Evolutionary conservation across 345 rosid genomes (phyloP).

Genomic region (Diplotaxis tenuifolia): DNA sequence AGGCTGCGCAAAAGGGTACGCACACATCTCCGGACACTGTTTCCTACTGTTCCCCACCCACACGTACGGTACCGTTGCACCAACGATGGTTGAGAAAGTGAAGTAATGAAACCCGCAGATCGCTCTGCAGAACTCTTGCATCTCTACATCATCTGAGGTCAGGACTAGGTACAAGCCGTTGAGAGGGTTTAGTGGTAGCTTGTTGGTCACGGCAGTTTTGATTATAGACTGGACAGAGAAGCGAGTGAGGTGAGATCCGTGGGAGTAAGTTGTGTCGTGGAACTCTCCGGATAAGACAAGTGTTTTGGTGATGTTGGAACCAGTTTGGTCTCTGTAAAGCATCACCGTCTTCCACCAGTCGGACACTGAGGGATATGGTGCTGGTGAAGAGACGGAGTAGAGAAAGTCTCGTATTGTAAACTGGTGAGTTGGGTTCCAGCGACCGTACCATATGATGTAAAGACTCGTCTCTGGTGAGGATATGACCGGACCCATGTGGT

Average conservation of each 20-base stretch:
- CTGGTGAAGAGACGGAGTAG: conserved; percentile 60
- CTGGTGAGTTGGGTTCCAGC: conserved; percentile 68
- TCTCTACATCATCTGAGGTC: conserved; percentile 80
- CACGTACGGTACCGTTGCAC: conserved; percentile 86
- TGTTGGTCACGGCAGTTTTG: conserved; percentile 66
- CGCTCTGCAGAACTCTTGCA: conserved; percentile 87
- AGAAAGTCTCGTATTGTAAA: conserved; percentile 81
- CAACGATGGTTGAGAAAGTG: conserved; percentile 88
- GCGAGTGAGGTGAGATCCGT: conserved; percentile 81
- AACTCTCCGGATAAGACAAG: conserved; percentile 68
- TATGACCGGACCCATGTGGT: conserved; percentile 94
- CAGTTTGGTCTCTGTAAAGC: conserved; percentile 83
- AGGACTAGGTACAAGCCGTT: conserved; percentile 74
- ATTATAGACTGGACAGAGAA: conserved; percentile 80
- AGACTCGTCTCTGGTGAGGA: conserved; percentile 65
- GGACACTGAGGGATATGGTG: conserved; percentile 61
- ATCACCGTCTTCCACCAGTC: conserved; percentile 94
- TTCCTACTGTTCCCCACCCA: conserved; percentile 89
- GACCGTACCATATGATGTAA: conserved; percentile 91
- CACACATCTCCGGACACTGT: conserved; percentile 81
- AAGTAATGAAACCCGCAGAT: conserved; percentile 97
- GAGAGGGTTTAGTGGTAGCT: conserved; percentile 58
- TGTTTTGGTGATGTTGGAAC: conserved; percentile 52
- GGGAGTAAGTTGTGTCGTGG: conserved; percentile 86
- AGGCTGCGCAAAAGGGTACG: conserved; percentile 85